Percentiles rank a stretch among this genome's conserved stretches.
Conservation (phyloP, 768 basidiomycete species). For the Mrakia hoshinonis region DNA sequence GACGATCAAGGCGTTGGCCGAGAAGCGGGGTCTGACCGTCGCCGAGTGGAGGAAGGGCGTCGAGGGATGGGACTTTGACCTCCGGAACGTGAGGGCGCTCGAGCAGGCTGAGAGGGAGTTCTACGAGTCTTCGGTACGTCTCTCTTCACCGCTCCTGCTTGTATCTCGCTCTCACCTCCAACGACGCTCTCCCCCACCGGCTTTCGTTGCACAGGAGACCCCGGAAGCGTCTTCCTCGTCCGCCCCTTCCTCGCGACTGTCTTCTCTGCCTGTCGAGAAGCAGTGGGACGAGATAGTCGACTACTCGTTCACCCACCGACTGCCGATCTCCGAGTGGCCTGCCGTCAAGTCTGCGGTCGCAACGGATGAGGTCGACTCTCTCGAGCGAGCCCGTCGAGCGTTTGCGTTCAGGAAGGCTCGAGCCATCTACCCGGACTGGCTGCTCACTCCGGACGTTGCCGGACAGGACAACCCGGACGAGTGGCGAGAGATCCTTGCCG, state of each 20-base stretch:
- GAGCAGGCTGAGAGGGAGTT: conserved; percentile 1
- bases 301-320: conserved; percentile 6
- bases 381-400: background rate
- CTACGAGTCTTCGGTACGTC: background rate
- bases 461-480: background rate
- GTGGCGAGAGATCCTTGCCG: background rate
- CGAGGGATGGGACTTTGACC: background rate
- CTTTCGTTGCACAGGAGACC: background rate
- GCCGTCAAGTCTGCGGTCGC: background rate
- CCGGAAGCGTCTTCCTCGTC: conserved; percentile 8
- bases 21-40: conserved; percentile 10
- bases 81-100: background rate
- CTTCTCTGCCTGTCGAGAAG: background rate
- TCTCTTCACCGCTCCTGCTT: background rate
- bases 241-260: background rate
- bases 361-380: background rate
- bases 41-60: background rate
- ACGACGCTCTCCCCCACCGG: too few species aligned
- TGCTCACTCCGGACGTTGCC: background rate
- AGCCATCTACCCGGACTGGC: background rate
- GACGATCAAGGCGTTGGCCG: background rate
- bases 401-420: conserved; percentile 8
- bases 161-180: too few species aligned
- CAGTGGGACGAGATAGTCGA: background rate
- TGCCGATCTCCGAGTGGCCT: conserved; percentile 9